Percentiles rank a stretch among this genome's conserved stretches.
Conservation (phyloP, 768 basidiomycete genomes). For the Panaeolus cyanescens region DNA sequence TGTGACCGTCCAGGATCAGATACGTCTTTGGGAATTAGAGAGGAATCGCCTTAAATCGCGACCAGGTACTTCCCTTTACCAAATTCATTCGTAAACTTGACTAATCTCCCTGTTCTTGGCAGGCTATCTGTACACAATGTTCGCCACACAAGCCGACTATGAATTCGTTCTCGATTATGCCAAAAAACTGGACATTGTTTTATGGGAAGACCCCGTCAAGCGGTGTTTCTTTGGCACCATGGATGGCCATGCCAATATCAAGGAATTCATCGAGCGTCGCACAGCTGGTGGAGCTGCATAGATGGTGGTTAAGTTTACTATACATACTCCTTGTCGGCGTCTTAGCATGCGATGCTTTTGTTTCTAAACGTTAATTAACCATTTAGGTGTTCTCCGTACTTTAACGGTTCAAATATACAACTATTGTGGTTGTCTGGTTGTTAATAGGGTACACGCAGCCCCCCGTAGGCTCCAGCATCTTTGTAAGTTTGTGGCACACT, state of each 20-base stretch:
- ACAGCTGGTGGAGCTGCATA: slow-evolving; percentile 30
- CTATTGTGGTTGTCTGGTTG: slow-evolving; percentile 1
- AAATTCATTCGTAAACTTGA: slow-evolving; percentile 22
- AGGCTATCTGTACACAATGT: slow-evolving; percentile 90
- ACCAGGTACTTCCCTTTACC: slow-evolving; percentile 60
- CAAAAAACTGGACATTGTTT: slow-evolving; percentile 73
- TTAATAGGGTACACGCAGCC: not conserved
- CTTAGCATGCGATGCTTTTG: slow-evolving; percentile 18
- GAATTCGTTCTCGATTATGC: slow-evolving; percentile 87
- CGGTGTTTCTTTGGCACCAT: slow-evolving; percentile 83
- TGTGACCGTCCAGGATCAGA: slow-evolving; percentile 97
- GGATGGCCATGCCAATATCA: slow-evolving; percentile 78
- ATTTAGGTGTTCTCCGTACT: slow-evolving; percentile 23
- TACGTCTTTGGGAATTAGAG: slow-evolving; percentile 96
- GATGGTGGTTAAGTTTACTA: slow-evolving; percentile 19
- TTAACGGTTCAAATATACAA: slow-evolving; percentile 13
- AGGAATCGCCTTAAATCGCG: slow-evolving; percentile 86
- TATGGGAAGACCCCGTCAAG: slow-evolving; percentile 78
- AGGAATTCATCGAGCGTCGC: slow-evolving; percentile 78
- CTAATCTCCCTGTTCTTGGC: slow-evolving; percentile 21
- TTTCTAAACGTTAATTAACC: slow-evolving; percentile 23
- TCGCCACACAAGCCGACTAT: slow-evolving; percentile 86
- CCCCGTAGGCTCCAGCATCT: slow-evolving; percentile 4
- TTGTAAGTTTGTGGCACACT: slow-evolving; percentile 10
- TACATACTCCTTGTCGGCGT: slow-evolving; percentile 12